Evolutionary conservation across 2,329 filamentous ascomycete genomes (phyloP), one percentile per base, ranked within the genome.

Genomic region (Aspergillus phoenicis): DNA sequence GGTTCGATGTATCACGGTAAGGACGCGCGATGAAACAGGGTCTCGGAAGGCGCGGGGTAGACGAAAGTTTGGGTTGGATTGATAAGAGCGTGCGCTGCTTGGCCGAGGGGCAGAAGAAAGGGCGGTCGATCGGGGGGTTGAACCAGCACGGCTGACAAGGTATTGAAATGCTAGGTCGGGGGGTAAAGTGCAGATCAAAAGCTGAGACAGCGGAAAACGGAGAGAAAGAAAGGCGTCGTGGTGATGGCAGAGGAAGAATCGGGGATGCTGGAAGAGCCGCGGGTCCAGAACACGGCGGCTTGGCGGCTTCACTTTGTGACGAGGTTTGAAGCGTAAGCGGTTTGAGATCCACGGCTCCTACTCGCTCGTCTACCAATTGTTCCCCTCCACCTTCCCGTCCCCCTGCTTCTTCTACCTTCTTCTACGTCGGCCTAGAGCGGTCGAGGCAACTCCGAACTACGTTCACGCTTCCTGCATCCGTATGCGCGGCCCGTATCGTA

Each of bases 21-120:
- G 41, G 8, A 33, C 17, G 38, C 30, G 43, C 28, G 45, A 54
- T 51, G 61, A 58, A 49, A 62, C 59, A 57, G 58, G 57, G 43
- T 45, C 45, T 56, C 62, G 62, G 64, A 64, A 60, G 63, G 57
- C 66, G 66, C 66, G 66, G 66, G 66, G 64, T 65, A 68, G 56
- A 58, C 28, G 55, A 57, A 36, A 36, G 33, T 15, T 36, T 36
- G 60, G 60, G 56, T 41, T 52, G 64, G 57, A 58, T 59, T 61
- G 64, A 68, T 68, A 64, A 64, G 65, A 66, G 62, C 45, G 63
- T 62, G 62, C 41, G 57, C 57, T 43, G 54, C 58, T 52, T 52
- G 57, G 57, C 36, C 55, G 54, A 53, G 57, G 43, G 53, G 38
- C 38, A 22, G 15, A 38, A 39, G 53, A n/a, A 51, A 51, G 57